Percentiles rank a stretch among this genome's conserved stretches.
These are phyloP conservation scores for Oryza longistaminata DNA, from an alignment of 176 grass and related monocot genomes.

Conservation along the genomic window DNA sequence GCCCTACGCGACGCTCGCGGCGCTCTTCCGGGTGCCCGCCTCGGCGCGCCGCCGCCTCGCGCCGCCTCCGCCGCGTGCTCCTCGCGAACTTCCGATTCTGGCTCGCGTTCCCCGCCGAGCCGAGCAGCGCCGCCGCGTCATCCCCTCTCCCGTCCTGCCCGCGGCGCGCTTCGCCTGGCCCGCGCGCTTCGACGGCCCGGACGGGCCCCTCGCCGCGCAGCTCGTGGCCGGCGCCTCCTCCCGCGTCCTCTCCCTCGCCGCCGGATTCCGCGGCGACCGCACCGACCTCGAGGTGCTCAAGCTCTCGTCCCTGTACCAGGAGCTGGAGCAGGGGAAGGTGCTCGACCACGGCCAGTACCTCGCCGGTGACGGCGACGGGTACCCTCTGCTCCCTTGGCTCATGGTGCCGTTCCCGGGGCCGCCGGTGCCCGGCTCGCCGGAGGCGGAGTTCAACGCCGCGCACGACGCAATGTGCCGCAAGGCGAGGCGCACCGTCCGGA, in stretches of 20 bases:
- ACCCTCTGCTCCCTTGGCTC: slow-evolving; percentile 74
- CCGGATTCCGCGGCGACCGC: slow-evolving; percentile 66
- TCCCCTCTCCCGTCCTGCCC: slow-evolving; percentile 52
- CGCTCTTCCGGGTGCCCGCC: slow-evolving; percentile 52
- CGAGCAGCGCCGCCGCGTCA: neutral
- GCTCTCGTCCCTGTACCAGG: slow-evolving; percentile 56
- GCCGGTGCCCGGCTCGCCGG: slow-evolving; percentile 24
- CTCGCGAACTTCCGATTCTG: slow-evolving; percentile 87
- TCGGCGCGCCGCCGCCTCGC: slow-evolving; percentile 53
- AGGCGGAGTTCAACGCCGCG: slow-evolving; percentile 55
- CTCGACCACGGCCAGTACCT: slow-evolving; percentile 58
- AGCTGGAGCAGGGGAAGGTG: slow-evolving; percentile 53
- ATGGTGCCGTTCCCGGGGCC: slow-evolving; percentile 58
- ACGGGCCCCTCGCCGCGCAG: slow-evolving; percentile 47
- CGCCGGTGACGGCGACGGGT: slow-evolving; percentile 42
- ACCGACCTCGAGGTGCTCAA: slow-evolving; percentile 57
- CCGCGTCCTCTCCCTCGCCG: slow-evolving; percentile 57
- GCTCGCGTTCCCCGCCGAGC: slow-evolving; percentile 64
- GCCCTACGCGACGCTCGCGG: slow-evolving; percentile 52
- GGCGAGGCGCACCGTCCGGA: slow-evolving; percentile 45
- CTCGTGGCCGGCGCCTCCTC: slow-evolving; percentile 65
- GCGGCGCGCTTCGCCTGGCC: slow-evolving; percentile 76
- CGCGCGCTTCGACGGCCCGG: slow-evolving; percentile 47
- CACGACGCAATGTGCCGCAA: slow-evolving; percentile 58
- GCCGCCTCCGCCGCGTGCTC: slow-evolving; percentile 68